phyloP scores from a whole-genome alignment of 2,329 filamentous ascomycete genomes.

The Amesomyces nigricolor region DNA sequence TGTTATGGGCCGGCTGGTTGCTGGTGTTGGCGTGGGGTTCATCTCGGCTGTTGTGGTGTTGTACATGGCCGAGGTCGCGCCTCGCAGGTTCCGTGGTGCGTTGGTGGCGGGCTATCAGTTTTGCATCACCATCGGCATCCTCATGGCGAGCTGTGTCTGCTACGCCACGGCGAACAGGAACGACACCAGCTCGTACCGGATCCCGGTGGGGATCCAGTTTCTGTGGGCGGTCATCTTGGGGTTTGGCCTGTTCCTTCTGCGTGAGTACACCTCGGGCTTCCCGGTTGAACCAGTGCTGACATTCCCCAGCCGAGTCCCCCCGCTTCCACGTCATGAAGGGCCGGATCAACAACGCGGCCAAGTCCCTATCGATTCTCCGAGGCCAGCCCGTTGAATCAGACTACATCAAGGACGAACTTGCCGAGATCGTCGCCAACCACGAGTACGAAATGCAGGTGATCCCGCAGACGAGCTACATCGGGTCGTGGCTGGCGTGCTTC shows the following conservation, averaged over 20 bases:
- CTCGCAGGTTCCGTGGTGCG: constrained; percentile 62
- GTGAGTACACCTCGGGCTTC: constrained; percentile 16
- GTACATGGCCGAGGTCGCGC: constrained; percentile 61
- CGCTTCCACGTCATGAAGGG: constrained; percentile 68
- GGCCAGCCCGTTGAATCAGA: constrained; percentile 60
- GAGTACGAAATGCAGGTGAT: constrained; percentile 61
- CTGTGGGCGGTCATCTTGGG: constrained; percentile 40
- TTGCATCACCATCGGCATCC: constrained; percentile 67
- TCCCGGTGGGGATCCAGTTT: constrained; percentile 65
- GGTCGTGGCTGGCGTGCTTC: constrained; percentile 56
- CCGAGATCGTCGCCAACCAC: constrained; percentile 69
- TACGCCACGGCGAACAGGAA: constrained; percentile 56
- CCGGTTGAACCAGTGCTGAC: background rate
- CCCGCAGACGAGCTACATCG: constrained; percentile 50
- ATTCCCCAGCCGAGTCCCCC: constrained; percentile 57
- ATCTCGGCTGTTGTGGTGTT: constrained; percentile 63
- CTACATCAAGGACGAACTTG: constrained; percentile 62
- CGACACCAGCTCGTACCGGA: constrained; percentile 61
- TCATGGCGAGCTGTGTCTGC: constrained; percentile 63
- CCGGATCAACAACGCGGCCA: constrained; percentile 53
- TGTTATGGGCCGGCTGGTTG: constrained; percentile 58
- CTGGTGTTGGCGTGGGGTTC: constrained; percentile 62
- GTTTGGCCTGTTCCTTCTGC: constrained; percentile 35
- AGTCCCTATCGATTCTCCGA: constrained; percentile 54
- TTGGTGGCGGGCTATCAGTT: constrained; percentile 73